These are phyloP conservation scores for Eutypa lata DNA, from an alignment of 2,329 filamentous ascomycete genomes.

Conservation along the genomic window DNA sequence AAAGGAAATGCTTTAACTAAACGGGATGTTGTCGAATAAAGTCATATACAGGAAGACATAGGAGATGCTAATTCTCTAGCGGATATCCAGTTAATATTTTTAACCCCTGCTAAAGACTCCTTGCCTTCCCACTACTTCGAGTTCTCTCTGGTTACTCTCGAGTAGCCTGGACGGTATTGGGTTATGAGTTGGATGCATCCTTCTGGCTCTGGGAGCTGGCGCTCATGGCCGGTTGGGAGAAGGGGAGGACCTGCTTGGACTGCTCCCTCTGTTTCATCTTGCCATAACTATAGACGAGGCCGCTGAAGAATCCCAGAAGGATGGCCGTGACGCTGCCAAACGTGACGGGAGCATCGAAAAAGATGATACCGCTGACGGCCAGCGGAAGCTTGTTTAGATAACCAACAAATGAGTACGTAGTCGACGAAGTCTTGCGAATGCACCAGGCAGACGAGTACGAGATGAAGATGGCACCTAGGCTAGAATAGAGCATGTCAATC, in stretches of 20 bases:
- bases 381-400: constrained; percentile 99
- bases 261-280: constrained; percentile 90
- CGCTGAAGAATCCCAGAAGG: constrained; percentile 83
- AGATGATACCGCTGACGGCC: constrained; percentile 85
- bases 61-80: too few relatives aligned
- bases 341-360: constrained; percentile 93
- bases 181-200: constrained; percentile 76
- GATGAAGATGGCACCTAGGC: constrained; percentile 91
- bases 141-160: too few relatives aligned
- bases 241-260: constrained; percentile 65
- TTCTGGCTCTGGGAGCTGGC: constrained; percentile 88
- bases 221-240: constrained; percentile 70
- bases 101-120: too few relatives aligned
- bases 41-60: too few relatives aligned
- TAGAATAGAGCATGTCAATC: constrained; percentile 89
- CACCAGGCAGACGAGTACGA: constrained; percentile 99
- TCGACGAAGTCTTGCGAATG: constrained; percentile 93
- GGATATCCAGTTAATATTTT: too few relatives aligned
- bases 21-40: too few relatives aligned
- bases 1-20: too few relatives aligned
- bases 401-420: constrained; percentile 98
- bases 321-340: constrained; percentile 91
- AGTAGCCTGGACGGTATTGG: too few relatives aligned
- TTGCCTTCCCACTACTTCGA: too few relatives aligned
- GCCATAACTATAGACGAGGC: constrained; percentile 83